Evolutionary conservation across 495 filamentous ascomycete species (phyloP), one percentile per base, ranked within the genome.

Genomic region (Lineolata rhizophorae): DNA sequence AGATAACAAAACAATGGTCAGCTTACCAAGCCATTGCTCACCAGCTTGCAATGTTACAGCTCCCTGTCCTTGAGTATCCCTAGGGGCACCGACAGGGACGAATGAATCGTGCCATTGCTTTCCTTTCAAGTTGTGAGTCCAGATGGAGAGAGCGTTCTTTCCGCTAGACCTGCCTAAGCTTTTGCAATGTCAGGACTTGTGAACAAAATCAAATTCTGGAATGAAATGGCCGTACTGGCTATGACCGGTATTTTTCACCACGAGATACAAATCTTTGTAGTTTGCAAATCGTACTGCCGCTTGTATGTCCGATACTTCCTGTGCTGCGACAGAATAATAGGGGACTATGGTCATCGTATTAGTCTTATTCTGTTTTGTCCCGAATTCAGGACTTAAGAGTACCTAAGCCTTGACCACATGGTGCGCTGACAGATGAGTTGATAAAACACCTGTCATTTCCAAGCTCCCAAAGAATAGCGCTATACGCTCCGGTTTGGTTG

Each of bases 241-340:
- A 34, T 53, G 50, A 4, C 50, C 50, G 1, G 37, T 43, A 41
- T 53, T 53, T 34, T 54, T 53, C 29, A 54, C 45, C n/a, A 36
- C 34, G 11, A 54, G 19, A n/a, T 34, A 37, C 18, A 52, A 36
- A 11, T 52, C 43, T 15, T 41, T 28, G 11, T 35, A 29, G 10
- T 31, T 33, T n/a, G 41, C 46, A 22, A 53, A 53, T n/a, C 32
- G 29, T 6, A 53, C 43, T 20, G 40, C 45, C 21, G 34, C 37
- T 31, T 47, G 43, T 15, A 55, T 46, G 35, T 55, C 49, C 4
- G 24, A 11, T 3, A 39, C 35, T 17, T 27, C 28, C 8, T 27
- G 29, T 2, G 47, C 51, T 5, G 30, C 35, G 27, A 55, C 38
- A 18, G 43, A 40, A 27, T 51, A 51, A 13, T 37, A 16, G 1